A percentile compares a stretch with the other conserved stretches of the same genome.
These are phyloP conservation scores for Cercospora citrullina DNA, from an alignment of 2,329 filamentous ascomycete species.

Conservation along the genomic window DNA sequence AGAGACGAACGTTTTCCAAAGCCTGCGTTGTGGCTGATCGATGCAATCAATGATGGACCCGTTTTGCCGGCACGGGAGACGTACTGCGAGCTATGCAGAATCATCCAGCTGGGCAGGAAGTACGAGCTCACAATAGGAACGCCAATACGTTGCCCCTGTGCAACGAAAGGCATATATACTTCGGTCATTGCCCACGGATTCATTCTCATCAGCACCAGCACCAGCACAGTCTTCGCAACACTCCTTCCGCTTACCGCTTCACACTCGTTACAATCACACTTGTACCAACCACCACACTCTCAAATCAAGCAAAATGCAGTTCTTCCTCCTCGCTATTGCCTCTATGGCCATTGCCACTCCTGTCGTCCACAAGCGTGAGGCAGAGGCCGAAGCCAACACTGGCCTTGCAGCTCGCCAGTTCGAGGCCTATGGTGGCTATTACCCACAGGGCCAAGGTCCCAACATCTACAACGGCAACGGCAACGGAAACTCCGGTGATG, in stretches of 20 bases:
- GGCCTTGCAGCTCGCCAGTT: neutral
- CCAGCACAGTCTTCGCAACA: neutral
- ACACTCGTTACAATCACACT: neutral
- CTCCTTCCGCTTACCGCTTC: neutral
- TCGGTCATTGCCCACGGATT: neutral
- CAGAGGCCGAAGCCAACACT: neutral
- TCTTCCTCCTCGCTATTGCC: slow-evolving; percentile 16
- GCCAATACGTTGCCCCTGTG: neutral
- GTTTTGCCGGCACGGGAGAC: neutral
- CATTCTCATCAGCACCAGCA: slow-evolving; percentile 7
- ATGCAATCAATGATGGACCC: neutral
- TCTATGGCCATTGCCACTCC: slow-evolving; percentile 10
- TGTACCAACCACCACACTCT: neutral
- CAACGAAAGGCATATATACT: neutral
- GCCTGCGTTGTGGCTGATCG: neutral
- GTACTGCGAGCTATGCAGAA: neutral
- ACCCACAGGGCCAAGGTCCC: neutral
- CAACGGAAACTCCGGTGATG: slow-evolving; percentile 1
- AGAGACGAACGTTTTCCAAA: neutral
- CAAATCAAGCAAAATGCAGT: slow-evolving; percentile 17
- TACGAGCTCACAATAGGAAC: neutral
- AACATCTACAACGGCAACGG: slow-evolving; percentile 1
- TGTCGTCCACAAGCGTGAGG: neutral
- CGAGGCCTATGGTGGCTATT: neutral
- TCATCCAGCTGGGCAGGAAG: neutral